Percentiles rank a stretch among this genome's conserved stretches.
These are phyloP conservation scores for Komagataella pastoris DNA, from an alignment of 805 yeast species.

Conservation along the genomic window DNA sequence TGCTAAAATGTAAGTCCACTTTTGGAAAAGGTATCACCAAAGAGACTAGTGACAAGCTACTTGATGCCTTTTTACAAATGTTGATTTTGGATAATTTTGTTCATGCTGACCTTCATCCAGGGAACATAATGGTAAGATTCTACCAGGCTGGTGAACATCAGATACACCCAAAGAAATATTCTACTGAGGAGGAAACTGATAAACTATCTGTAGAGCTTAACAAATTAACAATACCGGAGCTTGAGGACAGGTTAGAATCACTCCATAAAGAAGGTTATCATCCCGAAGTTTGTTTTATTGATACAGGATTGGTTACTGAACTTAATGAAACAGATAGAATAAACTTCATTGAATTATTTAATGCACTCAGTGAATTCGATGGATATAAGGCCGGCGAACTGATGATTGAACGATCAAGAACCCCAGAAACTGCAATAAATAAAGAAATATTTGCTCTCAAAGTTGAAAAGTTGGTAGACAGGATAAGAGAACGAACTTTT, in stretches of 20 bases:
- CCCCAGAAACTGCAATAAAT: slow-evolving; percentile 86
- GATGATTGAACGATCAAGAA: slow-evolving; percentile 88
- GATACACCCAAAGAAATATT: slow-evolving; percentile 20
- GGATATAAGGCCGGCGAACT: slow-evolving; percentile 92
- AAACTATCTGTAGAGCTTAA: slow-evolving; percentile 27
- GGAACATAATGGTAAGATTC: slow-evolving; percentile 75
- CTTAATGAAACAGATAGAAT: slow-evolving; percentile 62
- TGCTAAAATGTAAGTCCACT: slow-evolving; percentile 36
- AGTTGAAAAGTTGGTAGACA: slow-evolving; percentile 70
- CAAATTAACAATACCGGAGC: slow-evolving; percentile 20
- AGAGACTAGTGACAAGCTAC: slow-evolving; percentile 64
- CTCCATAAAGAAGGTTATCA: slow-evolving; percentile 47
- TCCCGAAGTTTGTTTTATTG: slow-evolving; percentile 84
- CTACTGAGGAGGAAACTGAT: slow-evolving; percentile 32
- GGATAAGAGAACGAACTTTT: slow-evolving; percentile 79
- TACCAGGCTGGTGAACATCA: slow-evolving; percentile 28
- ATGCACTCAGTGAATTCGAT: slow-evolving; percentile 80
- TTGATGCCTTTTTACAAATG: slow-evolving; percentile 91
- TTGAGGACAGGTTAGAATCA: slow-evolving; percentile 31
- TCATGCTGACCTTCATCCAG: slow-evolving; percentile 96
- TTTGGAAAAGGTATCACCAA: slow-evolving; percentile 42
- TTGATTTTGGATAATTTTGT: slow-evolving; percentile 84
- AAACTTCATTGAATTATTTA: slow-evolving; percentile 82
- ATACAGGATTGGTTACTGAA: slow-evolving; percentile 90
- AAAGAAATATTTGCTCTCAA: slow-evolving; percentile 77